Base-by-base conservation (phyloP, 2,329 filamentous ascomycete genomes). In the Pezicula carpinea region DNA sequence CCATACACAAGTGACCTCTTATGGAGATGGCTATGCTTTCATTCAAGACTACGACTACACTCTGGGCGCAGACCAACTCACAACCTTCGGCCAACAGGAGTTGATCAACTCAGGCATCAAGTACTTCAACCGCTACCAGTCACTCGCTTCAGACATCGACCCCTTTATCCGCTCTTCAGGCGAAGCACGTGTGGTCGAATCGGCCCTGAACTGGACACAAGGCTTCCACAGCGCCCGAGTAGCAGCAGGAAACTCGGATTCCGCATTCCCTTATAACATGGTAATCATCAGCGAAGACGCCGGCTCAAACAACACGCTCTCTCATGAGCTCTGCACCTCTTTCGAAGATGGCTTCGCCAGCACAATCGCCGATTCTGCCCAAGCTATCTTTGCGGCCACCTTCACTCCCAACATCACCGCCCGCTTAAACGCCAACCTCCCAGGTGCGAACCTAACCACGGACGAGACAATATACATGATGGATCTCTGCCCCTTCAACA, bases 401-500 rank as follows among this genome's bases (percentile, higher is more conserved):
- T 95, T 93, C 61, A 73, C 81, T 1, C 79, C 81, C 0, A 66
- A 79, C 0, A 87, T 96, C 53, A 75, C 77, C n/a, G 65, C 73
- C 2, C 80, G 88, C 6, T 67, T 96, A 34, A 89, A 91, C 61
- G 58, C 68, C 13, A 79, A 84, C 50, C 72, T 96, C 0, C 76
- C 75, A 0, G 85, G 86, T 2, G 82, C 79, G 5, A 80, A 85
- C 51, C 64, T 96, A 35, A 79, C 76, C 3, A 61, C 73, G 11
- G 60, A 69, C 1, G 82, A 92, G 29, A 79, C 82, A 1, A 71
- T 90, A 47, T 78, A 76, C 48, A 64, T 96, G 29, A 96, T 96
- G 89, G 89, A 96, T 58, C 73, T 96, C 50, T 96, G 91, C 60
- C 84, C 91, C 0, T 96, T 89, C 68, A 77, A 85, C 56, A 92